Evolutionary conservation across 2,329 filamentous ascomycete species (phyloP).

Genomic region (Fusarium pseudoanthophilum): DNA sequence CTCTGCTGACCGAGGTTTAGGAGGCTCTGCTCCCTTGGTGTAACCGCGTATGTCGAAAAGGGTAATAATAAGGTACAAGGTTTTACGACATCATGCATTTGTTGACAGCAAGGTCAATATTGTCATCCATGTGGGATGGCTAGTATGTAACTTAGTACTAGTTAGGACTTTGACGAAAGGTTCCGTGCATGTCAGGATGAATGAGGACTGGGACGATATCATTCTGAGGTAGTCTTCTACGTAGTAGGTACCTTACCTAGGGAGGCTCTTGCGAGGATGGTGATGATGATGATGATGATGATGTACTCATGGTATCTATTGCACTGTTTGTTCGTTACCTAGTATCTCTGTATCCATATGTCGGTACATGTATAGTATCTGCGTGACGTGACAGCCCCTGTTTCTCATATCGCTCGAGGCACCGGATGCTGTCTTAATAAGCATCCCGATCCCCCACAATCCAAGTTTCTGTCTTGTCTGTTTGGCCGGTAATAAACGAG

Average conservation of each 20-base stretch:
- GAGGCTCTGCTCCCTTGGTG: conserved; percentile 15
- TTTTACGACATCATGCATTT: not conserved
- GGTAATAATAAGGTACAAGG: conserved; percentile 5
- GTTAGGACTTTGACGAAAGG: conserved; percentile 15
- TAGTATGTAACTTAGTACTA: not conserved
- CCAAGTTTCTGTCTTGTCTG: not conserved
- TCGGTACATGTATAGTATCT: not conserved
- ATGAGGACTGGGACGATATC: not conserved
- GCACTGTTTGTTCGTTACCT: not conserved
- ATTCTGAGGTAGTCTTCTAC: not conserved
- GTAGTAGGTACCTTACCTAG: not conserved
- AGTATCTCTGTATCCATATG: not conserved
- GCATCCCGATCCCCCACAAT: not conserved
- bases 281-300: not conserved
- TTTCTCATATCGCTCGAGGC: not conserved
- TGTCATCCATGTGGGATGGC: not conserved
- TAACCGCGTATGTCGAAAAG: not conserved
- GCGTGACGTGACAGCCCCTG: not conserved
- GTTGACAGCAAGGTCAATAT: not conserved
- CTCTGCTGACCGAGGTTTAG: not conserved
- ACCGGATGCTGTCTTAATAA: not conserved
- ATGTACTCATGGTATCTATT: not conserved
- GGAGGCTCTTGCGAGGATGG: too few species aligned
- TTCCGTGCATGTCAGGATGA: conserved; percentile 21
- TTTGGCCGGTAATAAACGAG: conserved; percentile 21